Evolutionary conservation across 2,329 filamentous ascomycete genomes (phyloP).

Genomic region (Talaromyces sp.): DNA sequence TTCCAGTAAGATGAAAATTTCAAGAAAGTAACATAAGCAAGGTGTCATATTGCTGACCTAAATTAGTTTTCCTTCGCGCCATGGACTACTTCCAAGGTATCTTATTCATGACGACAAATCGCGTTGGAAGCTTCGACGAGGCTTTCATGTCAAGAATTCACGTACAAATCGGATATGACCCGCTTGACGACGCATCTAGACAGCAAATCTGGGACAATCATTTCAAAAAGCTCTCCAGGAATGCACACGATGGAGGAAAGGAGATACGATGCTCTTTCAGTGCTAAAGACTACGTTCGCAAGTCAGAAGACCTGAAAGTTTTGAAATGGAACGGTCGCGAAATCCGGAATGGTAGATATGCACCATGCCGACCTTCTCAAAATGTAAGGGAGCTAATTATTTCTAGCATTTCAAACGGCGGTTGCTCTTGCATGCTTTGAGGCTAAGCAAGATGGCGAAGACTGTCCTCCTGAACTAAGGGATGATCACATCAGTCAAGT

Average conservation of each 20-base stretch:
- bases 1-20: too few relatives aligned
- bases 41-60: too few relatives aligned
- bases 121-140: constrained; percentile 5
- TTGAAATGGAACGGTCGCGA: neutral
- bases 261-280: neutral
- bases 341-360: neutral
- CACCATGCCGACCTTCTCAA: neutral
- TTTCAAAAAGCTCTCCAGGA: neutral
- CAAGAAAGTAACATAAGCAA: too few relatives aligned
- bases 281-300: neutral
- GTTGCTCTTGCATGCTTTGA: neutral
- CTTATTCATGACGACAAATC: constrained; percentile 1
- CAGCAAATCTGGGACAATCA: neutral
- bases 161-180: neutral
- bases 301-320: neutral
- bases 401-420: neutral
- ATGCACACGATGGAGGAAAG: neutral
- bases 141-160: neutral
- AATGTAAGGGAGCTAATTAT: neutral
- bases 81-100: constrained; percentile 6
- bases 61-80: constrained; percentile 5
- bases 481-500: neutral
- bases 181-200: neutral
- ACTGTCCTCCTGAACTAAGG: neutral
- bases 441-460: neutral